Conservation (phyloP, 108 stramenopile species). For the Skeletonema potamos region DNA sequence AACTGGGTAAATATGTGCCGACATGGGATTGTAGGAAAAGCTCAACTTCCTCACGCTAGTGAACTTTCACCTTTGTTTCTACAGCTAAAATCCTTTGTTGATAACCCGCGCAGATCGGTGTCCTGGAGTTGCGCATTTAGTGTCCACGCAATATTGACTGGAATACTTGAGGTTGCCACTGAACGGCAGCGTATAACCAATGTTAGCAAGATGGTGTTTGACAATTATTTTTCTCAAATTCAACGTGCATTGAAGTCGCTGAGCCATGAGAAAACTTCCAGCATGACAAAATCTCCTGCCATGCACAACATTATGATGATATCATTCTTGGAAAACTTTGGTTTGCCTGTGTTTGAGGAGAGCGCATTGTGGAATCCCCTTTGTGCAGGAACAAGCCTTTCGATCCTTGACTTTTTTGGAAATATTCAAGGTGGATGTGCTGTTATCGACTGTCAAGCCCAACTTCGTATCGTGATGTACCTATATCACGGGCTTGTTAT, state of each 20-base stretch:
- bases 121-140: slow-evolving; percentile 50
- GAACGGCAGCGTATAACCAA: slow-evolving; percentile 5
- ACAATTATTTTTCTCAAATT: slow-evolving; percentile 8
- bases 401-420: slow-evolving; percentile 33
- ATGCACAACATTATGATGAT: slow-evolving; percentile 25
- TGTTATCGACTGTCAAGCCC: slow-evolving; percentile 49
- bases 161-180: slow-evolving; percentile 37
- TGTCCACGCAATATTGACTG: slow-evolving; percentile 50
- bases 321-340: slow-evolving; percentile 27
- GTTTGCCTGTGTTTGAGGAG: slow-evolving; percentile 14
- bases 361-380: slow-evolving; percentile 55
- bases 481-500: slow-evolving; percentile 51
- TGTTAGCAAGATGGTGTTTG: slow-evolving; percentile 21
- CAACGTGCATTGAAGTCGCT: background rate
- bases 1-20: slow-evolving; percentile 25
- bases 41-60: slow-evolving; percentile 16
- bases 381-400: slow-evolving; percentile 44
- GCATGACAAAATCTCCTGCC: background rate
- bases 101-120: slow-evolving; percentile 40
- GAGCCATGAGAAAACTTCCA: slow-evolving; percentile 2
- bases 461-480: slow-evolving; percentile 48
- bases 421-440: slow-evolving; percentile 43
- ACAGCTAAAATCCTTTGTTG: slow-evolving; percentile 24
- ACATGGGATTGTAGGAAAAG: slow-evolving; percentile 31
- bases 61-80: slow-evolving; percentile 36